phyloP scores from a whole-genome alignment of 345 rosid species.

The Bruguiera sexangula region DNA sequence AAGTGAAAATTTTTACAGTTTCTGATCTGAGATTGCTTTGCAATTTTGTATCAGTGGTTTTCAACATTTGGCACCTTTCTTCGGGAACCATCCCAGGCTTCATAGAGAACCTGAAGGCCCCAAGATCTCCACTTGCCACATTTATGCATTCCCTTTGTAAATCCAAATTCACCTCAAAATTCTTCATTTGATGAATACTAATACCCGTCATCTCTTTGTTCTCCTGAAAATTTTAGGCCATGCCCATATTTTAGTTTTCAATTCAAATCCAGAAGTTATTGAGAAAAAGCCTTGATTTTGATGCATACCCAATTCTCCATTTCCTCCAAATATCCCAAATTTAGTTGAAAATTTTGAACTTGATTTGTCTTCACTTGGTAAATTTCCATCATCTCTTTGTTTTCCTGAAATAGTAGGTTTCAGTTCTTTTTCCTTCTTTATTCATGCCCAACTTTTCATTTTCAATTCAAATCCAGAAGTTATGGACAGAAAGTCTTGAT shows the following conservation, averaged over 20 bases:
- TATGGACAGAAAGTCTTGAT: not conserved
- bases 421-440: not conserved
- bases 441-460: not conserved
- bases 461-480: not conserved
- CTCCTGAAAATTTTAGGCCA: not conserved
- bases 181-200: conserved; percentile 5
- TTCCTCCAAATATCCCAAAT: not conserved
- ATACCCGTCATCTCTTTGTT: not conserved
- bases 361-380: conserved; percentile 6
- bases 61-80: not conserved
- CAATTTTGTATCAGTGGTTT: not conserved
- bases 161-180: not conserved
- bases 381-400: no score
- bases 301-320: conserved; percentile 1
- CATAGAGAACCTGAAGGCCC: not conserved
- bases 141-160: not conserved
- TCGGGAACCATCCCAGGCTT: not conserved
- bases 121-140: conserved; percentile 4
- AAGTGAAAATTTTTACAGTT: not conserved
- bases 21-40: not conserved
- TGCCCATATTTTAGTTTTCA: not conserved
- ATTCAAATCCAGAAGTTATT: not conserved
- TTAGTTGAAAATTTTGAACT: conserved; percentile 1
- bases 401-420: no score
- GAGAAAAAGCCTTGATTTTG: not conserved